Percentiles rank a stretch among this genome's conserved stretches.
These are phyloP conservation scores for Ceratobasidium sp. DNA, from an alignment of 1,284 basidiomycete genomes.

Conservation along the genomic window DNA sequence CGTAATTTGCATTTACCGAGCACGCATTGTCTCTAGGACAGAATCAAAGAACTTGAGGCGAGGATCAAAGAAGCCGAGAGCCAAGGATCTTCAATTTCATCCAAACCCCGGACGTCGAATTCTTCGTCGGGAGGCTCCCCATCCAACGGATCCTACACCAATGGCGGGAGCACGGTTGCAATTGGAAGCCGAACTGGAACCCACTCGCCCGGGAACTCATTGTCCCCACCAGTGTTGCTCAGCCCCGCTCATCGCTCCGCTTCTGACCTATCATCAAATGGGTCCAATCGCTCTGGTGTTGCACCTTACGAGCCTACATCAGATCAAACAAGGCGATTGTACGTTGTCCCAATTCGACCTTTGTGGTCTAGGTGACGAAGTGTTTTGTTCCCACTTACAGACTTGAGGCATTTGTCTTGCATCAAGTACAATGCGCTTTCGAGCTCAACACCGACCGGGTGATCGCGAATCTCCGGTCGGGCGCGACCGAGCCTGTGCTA, in stretches of 20 bases:
- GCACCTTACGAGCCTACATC: not conserved
- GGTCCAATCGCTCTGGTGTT: not conserved
- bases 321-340: not conserved
- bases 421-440: not conserved
- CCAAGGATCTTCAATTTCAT: not conserved
- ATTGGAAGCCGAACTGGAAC: not conserved
- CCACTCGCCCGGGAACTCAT: not conserved
- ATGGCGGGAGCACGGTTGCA: not conserved
- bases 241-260: not conserved
- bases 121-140: not conserved
- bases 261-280: not conserved
- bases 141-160: not conserved
- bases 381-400: not conserved
- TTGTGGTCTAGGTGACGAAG: no score
- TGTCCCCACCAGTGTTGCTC: not conserved
- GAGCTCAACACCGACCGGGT: slow-evolving; percentile 15
- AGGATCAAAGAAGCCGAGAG: slow-evolving; percentile 1
- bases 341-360: no score
- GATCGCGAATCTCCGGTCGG: not conserved
- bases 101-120: not conserved
- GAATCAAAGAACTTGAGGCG: slow-evolving; percentile 31
- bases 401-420: not conserved
- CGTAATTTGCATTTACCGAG: not conserved
- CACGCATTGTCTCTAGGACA: not conserved
- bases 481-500: not conserved